Percentiles rank a stretch among this genome's conserved stretches.
These are phyloP conservation scores for Metarhizium rileyi DNA, from an alignment of 2,329 filamentous ascomycete species.

Conservation along the genomic window DNA sequence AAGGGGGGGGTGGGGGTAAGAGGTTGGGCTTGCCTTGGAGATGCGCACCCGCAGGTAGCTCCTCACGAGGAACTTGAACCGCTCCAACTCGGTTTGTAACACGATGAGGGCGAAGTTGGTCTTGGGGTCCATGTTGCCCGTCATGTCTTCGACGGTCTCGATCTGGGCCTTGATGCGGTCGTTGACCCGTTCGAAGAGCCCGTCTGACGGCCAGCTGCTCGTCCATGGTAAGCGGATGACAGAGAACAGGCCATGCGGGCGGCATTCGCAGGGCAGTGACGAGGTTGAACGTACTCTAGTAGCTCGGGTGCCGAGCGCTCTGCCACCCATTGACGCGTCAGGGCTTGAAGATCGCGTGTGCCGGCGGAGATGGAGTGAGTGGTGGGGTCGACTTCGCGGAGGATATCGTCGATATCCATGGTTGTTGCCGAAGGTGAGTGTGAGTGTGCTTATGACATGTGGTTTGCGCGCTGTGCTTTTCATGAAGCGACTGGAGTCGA, in stretches of 20 bases:
- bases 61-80: constrained; percentile 84
- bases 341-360: constrained; percentile 70
- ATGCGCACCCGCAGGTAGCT: constrained; percentile 77
- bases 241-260: background rate
- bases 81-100: constrained; percentile 89
- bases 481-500: background rate
- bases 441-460: background rate
- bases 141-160: constrained; percentile 64
- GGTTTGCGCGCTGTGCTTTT: background rate
- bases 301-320: constrained; percentile 85
- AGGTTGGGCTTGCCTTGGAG: constrained; percentile 55
- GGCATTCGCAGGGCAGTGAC: background rate
- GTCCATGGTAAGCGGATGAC: background rate
- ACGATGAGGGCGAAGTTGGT: constrained; percentile 91
- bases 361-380: constrained; percentile 44
- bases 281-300: constrained; percentile 50
- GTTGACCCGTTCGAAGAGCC: constrained; percentile 74
- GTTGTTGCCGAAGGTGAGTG: background rate
- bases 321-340: constrained; percentile 88
- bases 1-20: too few relatives aligned
- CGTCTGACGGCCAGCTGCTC: constrained; percentile 54
- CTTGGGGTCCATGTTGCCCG: constrained; percentile 77
- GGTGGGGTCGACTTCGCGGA: constrained; percentile 59
- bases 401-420: constrained; percentile 76
- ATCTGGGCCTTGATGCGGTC: constrained; percentile 61